Conservation (phyloP, 1,139 yeast genomes). For the Yamadazyma triangularis region DNA sequence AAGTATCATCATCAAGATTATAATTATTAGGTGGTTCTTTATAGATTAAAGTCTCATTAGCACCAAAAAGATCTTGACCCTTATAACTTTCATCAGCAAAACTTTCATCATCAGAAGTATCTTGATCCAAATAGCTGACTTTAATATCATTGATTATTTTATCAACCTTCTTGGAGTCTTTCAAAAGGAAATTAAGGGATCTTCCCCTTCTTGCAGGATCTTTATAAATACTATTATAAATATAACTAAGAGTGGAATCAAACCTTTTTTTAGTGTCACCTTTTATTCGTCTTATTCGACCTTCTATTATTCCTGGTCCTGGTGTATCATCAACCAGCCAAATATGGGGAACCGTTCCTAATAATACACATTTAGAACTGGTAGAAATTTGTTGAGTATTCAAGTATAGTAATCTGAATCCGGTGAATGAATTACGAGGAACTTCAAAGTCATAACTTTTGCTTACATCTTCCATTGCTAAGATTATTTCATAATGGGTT, state of each 20-base stretch:
- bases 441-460: conserved; percentile 2
- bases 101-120: not conserved
- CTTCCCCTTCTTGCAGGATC: not conserved
- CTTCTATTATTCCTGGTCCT: conserved; percentile 7
- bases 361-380: conserved; percentile 45
- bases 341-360: conserved; percentile 63
- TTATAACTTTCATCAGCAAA: not conserved
- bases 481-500: not conserved
- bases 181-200: no score
- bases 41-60: not conserved
- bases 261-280: conserved; percentile 5
- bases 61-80: not conserved
- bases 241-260: conserved; percentile 1
- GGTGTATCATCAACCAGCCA: conserved; percentile 43
- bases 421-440: conserved; percentile 49
- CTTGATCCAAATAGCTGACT: not conserved
- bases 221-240: not conserved
- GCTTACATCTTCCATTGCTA: not conserved
- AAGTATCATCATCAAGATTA: no score
- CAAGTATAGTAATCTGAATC: conserved; percentile 55
- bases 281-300: conserved; percentile 8
- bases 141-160: not conserved
- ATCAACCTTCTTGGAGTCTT: not conserved
- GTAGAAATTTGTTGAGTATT: conserved; percentile 47
- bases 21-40: not conserved